Percentiles rank a stretch among this genome's conserved stretches.
Evolutionary conservation across 192 early-diverging fungal species (phyloP).

Genomic region (Endogone sp.): DNA sequence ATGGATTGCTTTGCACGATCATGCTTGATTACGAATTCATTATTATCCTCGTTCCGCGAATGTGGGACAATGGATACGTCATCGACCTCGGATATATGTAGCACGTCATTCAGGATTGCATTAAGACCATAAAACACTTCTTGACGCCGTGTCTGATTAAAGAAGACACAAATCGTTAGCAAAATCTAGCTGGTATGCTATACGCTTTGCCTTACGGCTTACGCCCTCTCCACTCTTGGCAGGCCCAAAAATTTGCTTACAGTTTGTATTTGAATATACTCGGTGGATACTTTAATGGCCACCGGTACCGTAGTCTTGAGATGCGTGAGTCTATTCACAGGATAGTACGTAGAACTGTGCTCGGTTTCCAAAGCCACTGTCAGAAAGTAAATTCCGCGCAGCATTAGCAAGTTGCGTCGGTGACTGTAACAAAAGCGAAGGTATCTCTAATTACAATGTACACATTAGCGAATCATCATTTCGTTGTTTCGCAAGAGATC

Average conservation of each 20-base stretch:
- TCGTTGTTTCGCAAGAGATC: not conserved
- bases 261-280: conserved; percentile 78
- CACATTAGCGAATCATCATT: too few relatives aligned
- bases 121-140: conserved; percentile 69
- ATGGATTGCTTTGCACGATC: conserved; percentile 60
- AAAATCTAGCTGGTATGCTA: not conserved
- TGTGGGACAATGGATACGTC: conserved; percentile 16
- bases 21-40: conserved; percentile 76
- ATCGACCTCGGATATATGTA: conserved; percentile 57
- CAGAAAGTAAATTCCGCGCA: not conserved
- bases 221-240: too few relatives aligned
- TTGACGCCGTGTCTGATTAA: conserved; percentile 41
- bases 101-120: conserved; percentile 81
- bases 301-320: conserved; percentile 67
- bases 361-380: conserved; percentile 69
- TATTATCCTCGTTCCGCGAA: conserved; percentile 33
- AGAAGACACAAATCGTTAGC: not conserved
- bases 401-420: too few relatives aligned
- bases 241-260: conserved; percentile 22
- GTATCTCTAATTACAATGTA: too few relatives aligned
- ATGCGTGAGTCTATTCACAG: conserved; percentile 66
- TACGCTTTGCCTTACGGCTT: too few relatives aligned
- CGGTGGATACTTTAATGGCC: conserved; percentile 74
- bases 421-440: conserved; percentile 55
- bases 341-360: conserved; percentile 54